These are phyloP conservation scores for Huntiella bhutanensis DNA, from an alignment of 2,329 filamentous ascomycete genomes.

Conservation along the genomic window DNA sequence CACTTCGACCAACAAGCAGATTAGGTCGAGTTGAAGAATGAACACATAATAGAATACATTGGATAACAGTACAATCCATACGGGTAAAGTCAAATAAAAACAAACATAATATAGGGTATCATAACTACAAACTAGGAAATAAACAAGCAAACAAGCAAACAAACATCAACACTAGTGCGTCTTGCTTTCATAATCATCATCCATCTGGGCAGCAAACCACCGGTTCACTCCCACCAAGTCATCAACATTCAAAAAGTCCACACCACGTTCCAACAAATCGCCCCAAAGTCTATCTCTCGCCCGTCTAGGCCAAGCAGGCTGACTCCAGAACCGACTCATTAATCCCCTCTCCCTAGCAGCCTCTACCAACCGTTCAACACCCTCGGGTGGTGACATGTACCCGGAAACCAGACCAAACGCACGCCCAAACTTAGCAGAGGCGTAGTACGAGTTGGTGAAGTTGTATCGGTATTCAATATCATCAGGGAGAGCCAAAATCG, in stretches of 20 bases:
- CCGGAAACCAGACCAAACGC: slow-evolving; percentile 33
- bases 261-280: slow-evolving; percentile 33
- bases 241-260: slow-evolving; percentile 43
- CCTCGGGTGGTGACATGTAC: slow-evolving; percentile 27
- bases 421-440: slow-evolving; percentile 36
- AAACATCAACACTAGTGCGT: no score
- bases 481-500: slow-evolving; percentile 25
- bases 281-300: slow-evolving; percentile 38
- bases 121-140: no score
- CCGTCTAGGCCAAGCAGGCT: slow-evolving; percentile 36
- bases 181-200: not conserved
- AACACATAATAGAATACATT: no score
- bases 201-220: slow-evolving; percentile 2
- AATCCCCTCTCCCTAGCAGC: slow-evolving; percentile 31
- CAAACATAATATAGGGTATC: no score
- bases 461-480: slow-evolving; percentile 22
- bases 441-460: slow-evolving; percentile 44
- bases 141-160: no score
- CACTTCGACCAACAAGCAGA: no score
- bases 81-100: no score
- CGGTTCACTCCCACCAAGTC: slow-evolving; percentile 23
- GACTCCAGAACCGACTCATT: slow-evolving; percentile 40
- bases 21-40: no score
- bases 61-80: no score
- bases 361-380: slow-evolving; percentile 26